These are phyloP conservation scores for Obelidium mucronatum DNA, from an alignment of 192 early-diverging fungal species.

Conservation along the genomic window DNA sequence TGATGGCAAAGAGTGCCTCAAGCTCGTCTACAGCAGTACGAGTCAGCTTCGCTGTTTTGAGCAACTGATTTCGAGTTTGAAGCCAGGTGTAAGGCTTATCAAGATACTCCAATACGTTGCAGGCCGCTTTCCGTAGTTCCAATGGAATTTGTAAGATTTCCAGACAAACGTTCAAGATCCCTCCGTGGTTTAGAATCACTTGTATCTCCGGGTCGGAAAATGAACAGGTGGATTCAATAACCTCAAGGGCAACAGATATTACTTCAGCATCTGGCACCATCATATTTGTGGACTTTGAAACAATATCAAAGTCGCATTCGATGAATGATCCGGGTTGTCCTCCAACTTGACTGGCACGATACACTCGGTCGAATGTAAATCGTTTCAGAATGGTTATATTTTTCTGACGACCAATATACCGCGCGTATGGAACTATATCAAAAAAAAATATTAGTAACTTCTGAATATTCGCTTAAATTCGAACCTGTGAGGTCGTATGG, in stretches of 20 bases:
- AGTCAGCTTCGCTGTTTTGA: conserved; percentile 19
- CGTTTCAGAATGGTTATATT: conserved; percentile 78
- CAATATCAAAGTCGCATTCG: conserved; percentile 94
- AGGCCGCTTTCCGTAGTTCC: conserved; percentile 58
- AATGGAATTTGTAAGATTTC: conserved; percentile 71
- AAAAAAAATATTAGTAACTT: too few relatives aligned
- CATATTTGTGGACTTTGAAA: conserved; percentile 70
- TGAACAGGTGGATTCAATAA: conserved; percentile 32
- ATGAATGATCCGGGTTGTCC: conserved; percentile 65
- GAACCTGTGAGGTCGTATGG: conserved; percentile 91
- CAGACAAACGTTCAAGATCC: conserved; percentile 76
- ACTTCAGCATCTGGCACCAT: conserved; percentile 86
- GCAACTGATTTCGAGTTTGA: conserved; percentile 68
- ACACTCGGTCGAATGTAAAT: conserved; percentile 86
- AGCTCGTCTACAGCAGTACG: conserved; percentile 31
- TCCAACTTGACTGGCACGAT: conserved; percentile 78
- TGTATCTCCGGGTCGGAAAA: conserved; percentile 49
- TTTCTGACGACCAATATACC: conserved; percentile 75
- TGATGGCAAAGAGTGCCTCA: conserved; percentile 32
- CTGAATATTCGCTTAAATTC: too few relatives aligned
- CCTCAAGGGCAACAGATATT: conserved; percentile 74
- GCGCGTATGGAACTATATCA: conserved; percentile 89
- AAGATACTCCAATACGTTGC: conserved; percentile 66
- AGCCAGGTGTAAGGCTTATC: conserved; percentile 59
- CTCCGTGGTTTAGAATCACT: conserved; percentile 72